Evolutionary conservation across 768 basidiomycete species (phyloP), one percentile per base, ranked within the genome.

Genomic region (Calvatia gigantea): DNA sequence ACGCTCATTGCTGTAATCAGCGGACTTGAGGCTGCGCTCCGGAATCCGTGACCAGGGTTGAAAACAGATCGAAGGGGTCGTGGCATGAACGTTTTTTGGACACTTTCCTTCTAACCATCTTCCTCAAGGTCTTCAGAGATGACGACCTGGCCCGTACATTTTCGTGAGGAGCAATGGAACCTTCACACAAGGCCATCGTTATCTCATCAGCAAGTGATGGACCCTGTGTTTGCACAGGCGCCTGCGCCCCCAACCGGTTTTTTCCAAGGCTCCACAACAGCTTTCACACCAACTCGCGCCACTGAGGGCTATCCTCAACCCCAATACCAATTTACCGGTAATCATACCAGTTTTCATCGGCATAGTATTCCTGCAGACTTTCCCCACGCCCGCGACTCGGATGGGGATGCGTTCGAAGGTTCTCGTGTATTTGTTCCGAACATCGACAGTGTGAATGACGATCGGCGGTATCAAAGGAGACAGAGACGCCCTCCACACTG

Each of bases 401-500:
- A 15, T 15, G 25, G 12, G 2, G 14, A 6, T 19, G 25, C 25
- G 2, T 25, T 15, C 35, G 48, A 49, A 11, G 33, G 21, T 15
- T 23, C 33, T 25, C 48, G 48, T 25, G 32, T 7, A 5, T 49
- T 49, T 52, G 39, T 42, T 52, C 41, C 29, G 29, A 43, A 21
- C 28, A 42, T 14, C 3, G n/a, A 14, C 37, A 14, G 25, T 33
- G 6, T 41, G 2, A 39, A 27, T 15, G 21, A 32, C 9, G 51
- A 44, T n/a, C 41, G n/a, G 44, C 41, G 31, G 32, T 31, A 32
- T 19, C 39, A 27, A 28, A 31, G 19, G 6, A 31, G 27, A 21
- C 51, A 23, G 17, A 44, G 51, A 29, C 51, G 31, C n/a, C 51
- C 51, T 42, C 9, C 51, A 2, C 51, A 52, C 28, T 52, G 51